A percentile compares a stretch with the other conserved stretches of the same genome.
These are phyloP conservation scores for Huiozyma sinensis DNA, from an alignment of 805 yeast species.

Conservation along the genomic window DNA sequence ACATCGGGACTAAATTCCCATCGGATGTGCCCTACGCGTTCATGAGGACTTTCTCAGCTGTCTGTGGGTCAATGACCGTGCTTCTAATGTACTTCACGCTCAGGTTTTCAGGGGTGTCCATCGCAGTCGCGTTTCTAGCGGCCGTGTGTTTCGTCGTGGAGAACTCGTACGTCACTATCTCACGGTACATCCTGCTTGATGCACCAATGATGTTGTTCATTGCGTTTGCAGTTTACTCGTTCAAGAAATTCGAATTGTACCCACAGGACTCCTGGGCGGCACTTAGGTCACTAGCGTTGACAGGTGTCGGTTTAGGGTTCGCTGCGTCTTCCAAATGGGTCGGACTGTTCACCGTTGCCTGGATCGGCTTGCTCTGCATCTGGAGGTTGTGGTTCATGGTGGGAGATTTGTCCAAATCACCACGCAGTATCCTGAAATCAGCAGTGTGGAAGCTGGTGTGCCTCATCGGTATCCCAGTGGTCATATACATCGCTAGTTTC, in stretches of 20 bases:
- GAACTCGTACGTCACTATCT: slow-evolving; percentile 57
- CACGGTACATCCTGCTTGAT: slow-evolving; percentile 65
- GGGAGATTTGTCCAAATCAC: slow-evolving; percentile 54
- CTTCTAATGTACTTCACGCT: slow-evolving; percentile 56
- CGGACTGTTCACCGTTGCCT: slow-evolving; percentile 68
- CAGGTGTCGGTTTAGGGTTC: slow-evolving; percentile 62
- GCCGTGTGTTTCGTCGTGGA: slow-evolving; percentile 50
- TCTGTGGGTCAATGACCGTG: slow-evolving; percentile 59
- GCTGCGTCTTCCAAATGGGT: slow-evolving; percentile 77
- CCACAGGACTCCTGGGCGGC: slow-evolving; percentile 49
- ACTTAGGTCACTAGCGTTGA: slow-evolving; percentile 48
- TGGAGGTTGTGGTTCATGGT: slow-evolving; percentile 59
- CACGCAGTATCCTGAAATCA: slow-evolving; percentile 36
- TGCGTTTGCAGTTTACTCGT: slow-evolving; percentile 56
- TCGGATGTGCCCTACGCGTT: slow-evolving; percentile 45
- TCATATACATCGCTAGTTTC: slow-evolving; percentile 48
- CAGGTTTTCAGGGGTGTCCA: slow-evolving; percentile 61
- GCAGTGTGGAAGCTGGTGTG: slow-evolving; percentile 40
- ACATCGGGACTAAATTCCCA: slow-evolving; percentile 58
- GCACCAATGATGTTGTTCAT: slow-evolving; percentile 70
- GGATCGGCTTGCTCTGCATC: slow-evolving; percentile 57
- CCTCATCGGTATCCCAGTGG: slow-evolving; percentile 48
- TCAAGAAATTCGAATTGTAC: slow-evolving; percentile 55
- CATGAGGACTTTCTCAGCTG: slow-evolving; percentile 64
- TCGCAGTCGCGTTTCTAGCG: slow-evolving; percentile 48